Evolutionary conservation across 441 rosid species (phyloP).

Genomic region (Arabidopsis lyrata): DNA sequence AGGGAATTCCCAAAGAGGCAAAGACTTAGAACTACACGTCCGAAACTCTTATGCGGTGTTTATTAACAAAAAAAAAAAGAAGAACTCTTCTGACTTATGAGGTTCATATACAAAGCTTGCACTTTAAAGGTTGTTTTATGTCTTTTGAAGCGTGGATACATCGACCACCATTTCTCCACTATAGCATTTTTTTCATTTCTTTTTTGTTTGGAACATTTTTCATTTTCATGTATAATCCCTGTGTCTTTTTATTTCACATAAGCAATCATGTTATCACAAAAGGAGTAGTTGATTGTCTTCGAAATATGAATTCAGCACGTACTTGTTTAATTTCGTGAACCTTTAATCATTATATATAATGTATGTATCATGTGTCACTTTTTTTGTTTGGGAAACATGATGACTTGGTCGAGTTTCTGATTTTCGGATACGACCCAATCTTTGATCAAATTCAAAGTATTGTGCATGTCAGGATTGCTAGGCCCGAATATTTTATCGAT

Average conservation of each 20-base stretch:
- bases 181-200: background rate
- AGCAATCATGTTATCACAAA: conserved; percentile 2
- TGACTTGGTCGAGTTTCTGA: background rate
- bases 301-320: background rate
- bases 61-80: background rate
- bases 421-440: conserved; percentile 17
- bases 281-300: background rate
- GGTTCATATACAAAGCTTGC: background rate
- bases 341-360: background rate
- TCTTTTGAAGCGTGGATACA: conserved; percentile 2
- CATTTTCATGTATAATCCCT: background rate
- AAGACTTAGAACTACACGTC: background rate
- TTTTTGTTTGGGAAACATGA: background rate
- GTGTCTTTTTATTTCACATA: background rate
- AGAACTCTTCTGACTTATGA: background rate
- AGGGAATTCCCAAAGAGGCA: background rate
- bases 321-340: background rate
- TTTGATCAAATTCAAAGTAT: conserved; percentile 15
- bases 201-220: background rate
- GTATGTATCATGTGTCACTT: background rate
- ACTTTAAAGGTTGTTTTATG: background rate
- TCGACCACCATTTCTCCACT: background rate
- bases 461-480: background rate
- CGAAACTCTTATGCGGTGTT: background rate
- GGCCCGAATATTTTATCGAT: background rate